Evolutionary conservation across 2,329 filamentous ascomycete species (phyloP).

Genomic region (Diaporthe citri): DNA sequence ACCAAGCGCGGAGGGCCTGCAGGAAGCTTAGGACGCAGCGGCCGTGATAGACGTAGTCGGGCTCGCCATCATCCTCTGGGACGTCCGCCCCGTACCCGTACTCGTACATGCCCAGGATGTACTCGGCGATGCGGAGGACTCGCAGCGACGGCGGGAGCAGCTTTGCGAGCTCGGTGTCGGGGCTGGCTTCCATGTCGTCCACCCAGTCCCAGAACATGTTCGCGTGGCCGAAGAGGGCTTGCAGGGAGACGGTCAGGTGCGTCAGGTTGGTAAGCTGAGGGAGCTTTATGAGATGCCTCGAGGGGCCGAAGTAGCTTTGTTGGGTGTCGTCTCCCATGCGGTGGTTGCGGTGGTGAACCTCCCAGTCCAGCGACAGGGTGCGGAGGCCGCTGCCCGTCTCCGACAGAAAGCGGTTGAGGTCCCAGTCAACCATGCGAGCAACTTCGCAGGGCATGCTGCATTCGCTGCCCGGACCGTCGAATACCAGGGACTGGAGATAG

Average conservation of each 20-base stretch:
- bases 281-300: background rate
- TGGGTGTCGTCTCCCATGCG: too few relatives aligned
- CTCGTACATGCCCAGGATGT: background rate
- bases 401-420: background rate
- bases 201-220: background rate
- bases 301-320: background rate
- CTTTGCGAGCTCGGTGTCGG: background rate
- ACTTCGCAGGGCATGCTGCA: too few relatives aligned
- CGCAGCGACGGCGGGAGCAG: background rate
- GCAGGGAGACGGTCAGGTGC: conserved; percentile 7
- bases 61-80: too few relatives aligned
- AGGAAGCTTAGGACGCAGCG: background rate
- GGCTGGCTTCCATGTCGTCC: background rate
- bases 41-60: background rate
- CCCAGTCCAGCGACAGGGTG: conserved; percentile 17
- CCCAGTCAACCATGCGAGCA: too few relatives aligned
- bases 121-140: conserved; percentile 4
- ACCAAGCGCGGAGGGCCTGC: background rate
- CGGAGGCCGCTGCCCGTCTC: background rate
- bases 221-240: background rate
- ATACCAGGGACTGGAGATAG: background rate
- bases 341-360: too few relatives aligned
- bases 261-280: background rate
- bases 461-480: background rate
- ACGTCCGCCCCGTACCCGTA: too few relatives aligned